phyloP scores from a whole-genome alignment of 2,329 filamentous ascomycete species.

The Beauveria rudraprayagi region DNA sequence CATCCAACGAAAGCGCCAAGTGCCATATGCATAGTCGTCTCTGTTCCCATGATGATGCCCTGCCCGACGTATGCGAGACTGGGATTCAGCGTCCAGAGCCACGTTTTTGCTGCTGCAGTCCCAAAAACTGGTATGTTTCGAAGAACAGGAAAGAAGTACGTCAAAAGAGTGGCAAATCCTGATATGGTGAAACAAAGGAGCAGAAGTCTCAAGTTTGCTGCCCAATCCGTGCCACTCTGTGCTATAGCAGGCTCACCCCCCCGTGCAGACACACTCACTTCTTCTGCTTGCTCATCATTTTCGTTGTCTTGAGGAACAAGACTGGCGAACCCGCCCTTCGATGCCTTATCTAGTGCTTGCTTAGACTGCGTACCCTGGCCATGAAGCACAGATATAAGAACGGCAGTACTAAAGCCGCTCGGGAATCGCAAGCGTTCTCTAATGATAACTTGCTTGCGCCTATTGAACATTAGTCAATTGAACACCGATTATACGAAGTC shows the following conservation, averaged over 20 bases:
- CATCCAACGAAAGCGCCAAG: constrained; percentile 83
- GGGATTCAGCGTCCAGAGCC: constrained; percentile 95
- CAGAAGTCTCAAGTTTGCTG: constrained; percentile 45
- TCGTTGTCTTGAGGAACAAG: constrained; percentile 29
- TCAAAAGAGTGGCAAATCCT: constrained; percentile 65
- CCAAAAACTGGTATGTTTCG: constrained; percentile 86
- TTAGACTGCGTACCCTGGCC: constrained; percentile 39
- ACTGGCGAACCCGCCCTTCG: constrained; percentile 34
- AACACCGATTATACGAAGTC: neutral
- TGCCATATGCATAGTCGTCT: constrained; percentile 92
- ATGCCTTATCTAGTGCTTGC: constrained; percentile 26
- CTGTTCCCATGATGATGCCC: constrained; percentile 96
- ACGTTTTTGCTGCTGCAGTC: constrained; percentile 60
- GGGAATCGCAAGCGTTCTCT: constrained; percentile 89
- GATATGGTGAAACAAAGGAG: constrained; percentile 51
- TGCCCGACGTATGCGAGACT: constrained; percentile 96
- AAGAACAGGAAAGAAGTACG: constrained; percentile 82
- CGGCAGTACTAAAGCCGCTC: constrained; percentile 87
- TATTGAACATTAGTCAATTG: constrained; percentile 17
- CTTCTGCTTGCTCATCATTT: constrained; percentile 17
- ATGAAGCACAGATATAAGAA: constrained; percentile 87
- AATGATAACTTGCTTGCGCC: constrained; percentile 82
- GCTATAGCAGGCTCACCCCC: constrained; percentile 22
- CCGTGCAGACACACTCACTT: constrained; percentile 26
- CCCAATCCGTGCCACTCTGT: constrained; percentile 25